Base-by-base conservation (phyloP, 2,329 filamentous ascomycete species). In the Alternaria metachromatica region DNA sequence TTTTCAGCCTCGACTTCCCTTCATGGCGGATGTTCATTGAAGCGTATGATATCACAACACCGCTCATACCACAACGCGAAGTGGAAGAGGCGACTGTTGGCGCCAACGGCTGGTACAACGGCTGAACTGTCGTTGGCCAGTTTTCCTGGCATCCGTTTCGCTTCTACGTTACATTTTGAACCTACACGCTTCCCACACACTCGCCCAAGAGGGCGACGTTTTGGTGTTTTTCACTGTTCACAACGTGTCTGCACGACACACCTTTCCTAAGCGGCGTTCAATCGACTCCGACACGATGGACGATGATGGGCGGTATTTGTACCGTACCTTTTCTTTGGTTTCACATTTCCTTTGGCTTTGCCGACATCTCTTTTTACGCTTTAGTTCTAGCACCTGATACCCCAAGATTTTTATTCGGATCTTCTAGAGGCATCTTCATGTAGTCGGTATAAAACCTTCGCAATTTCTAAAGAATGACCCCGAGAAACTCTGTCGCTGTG, bases 1-100 rank as follows among this genome's bases (percentile, higher is more conserved):
- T 99, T 21, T 88, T 98, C 76, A 90, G 92, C 12, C 87, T 99
- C 65, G 94, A 98, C 71, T 96, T 94, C 84, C 85, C 88, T 2
- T 92, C 88, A 0, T 99, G 95, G 95, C 84, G 88, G 69, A 87
- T 92, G 20, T 85, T 97, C 48, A 90, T 97, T 53, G 80, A 91
- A 10, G 88, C 88, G 0, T 96, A 94, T 73, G 83, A 90, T 25
- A 93, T 98, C 68, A 86, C 83, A n/a, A 85, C 93, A 67, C 85
- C 92, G 2, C 90, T 97, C 80, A 98, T 99, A 66, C 87, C 90
- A n/a, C 92, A 97, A 78, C 88, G 96, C 21, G 58, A 69, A n/a
- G 50, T 60, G 12, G 76, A 79, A 30, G 68, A 75, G 46, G 67
- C 67, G 3, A 72, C 65, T 20, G 67, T 78, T 28, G 56, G 67